phyloP scores from a whole-genome alignment of 2,329 filamentous ascomycete genomes.

The Celoporthe dispersa region DNA sequence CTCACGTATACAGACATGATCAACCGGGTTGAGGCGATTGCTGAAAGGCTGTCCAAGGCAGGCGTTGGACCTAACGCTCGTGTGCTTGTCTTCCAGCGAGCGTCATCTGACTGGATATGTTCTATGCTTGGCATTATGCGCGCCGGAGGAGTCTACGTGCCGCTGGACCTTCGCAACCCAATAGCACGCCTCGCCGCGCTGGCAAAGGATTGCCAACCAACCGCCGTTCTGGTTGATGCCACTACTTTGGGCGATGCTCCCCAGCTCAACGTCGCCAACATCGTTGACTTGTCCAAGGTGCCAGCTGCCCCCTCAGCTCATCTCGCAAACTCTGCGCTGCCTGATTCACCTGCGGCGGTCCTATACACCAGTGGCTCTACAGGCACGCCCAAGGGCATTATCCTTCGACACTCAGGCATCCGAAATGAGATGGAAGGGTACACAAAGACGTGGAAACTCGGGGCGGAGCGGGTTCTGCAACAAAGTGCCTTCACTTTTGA shows the following conservation, averaged over 20 bases:
- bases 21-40: conserved; percentile 41
- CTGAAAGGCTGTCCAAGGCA: conserved; percentile 34
- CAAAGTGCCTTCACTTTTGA: conserved; percentile 47
- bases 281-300: not conserved
- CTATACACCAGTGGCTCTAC: conserved; percentile 42
- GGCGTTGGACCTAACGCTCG: conserved; percentile 21
- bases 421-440: conserved; percentile 36
- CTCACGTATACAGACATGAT: conserved; percentile 44
- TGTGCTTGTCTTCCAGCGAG: conserved; percentile 47
- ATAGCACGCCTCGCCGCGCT: conserved; percentile 39
- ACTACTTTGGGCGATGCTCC: not conserved
- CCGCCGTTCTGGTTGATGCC: not conserved
- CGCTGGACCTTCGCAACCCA: conserved; percentile 44
- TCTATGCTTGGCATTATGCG: conserved; percentile 47
- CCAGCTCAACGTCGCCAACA: not conserved
- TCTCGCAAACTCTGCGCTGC: not conserved
- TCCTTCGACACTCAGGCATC: conserved; percentile 39
- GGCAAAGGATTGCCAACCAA: conserved; percentile 17
- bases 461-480: conserved; percentile 40
- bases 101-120: conserved; percentile 41
- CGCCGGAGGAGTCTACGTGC: conserved; percentile 45
- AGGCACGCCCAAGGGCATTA: conserved; percentile 47
- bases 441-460: conserved; percentile 29
- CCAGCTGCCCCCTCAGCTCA: not conserved
- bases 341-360: conserved; percentile 33